Evolutionary conservation across 441 rosid genomes (phyloP).

Genomic region (Erodium moschatum): DNA sequence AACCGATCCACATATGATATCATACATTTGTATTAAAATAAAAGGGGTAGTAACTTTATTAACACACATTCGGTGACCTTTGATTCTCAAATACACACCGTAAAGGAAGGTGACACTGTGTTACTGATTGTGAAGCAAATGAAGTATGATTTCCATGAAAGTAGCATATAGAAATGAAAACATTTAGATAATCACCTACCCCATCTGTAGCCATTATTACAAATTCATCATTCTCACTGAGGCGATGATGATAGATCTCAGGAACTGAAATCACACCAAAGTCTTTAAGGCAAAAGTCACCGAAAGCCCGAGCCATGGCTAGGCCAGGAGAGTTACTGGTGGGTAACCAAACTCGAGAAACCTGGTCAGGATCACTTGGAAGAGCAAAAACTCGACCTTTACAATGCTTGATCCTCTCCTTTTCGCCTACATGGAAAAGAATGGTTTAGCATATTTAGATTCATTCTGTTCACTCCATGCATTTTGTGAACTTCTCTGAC

Average conservation of each 20-base stretch:
- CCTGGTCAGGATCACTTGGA: conserved; percentile 21
- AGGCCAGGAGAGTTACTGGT: conserved; percentile 24
- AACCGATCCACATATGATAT: not conserved
- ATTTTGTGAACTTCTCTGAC: not conserved
- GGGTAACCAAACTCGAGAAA: conserved; percentile 26
- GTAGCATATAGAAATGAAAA: not conserved
- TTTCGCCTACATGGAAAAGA: conserved; percentile 17
- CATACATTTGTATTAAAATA: not conserved
- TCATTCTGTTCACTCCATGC: not conserved
- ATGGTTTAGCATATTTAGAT: not conserved
- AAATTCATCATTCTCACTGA: conserved; percentile 24
- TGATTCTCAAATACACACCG: too few species aligned
- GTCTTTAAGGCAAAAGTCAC: conserved; percentile 28
- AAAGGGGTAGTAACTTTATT: too few species aligned
- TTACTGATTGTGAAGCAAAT: not conserved
- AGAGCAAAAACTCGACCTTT: conserved; percentile 28
- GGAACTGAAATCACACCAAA: conserved; percentile 26
- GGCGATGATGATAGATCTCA: conserved; percentile 16
- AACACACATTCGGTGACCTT: too few species aligned
- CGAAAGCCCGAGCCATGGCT: conserved; percentile 29
- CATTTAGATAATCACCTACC: conserved; percentile 14
- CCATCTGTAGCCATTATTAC: conserved; percentile 28
- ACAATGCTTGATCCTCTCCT: conserved; percentile 21
- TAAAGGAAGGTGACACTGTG: too few species aligned
- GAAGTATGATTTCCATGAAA: conserved; percentile 1